These are phyloP conservation scores for Beauveria rudraprayagi DNA, from an alignment of 2,329 filamentous ascomycete genomes.

Conservation along the genomic window DNA sequence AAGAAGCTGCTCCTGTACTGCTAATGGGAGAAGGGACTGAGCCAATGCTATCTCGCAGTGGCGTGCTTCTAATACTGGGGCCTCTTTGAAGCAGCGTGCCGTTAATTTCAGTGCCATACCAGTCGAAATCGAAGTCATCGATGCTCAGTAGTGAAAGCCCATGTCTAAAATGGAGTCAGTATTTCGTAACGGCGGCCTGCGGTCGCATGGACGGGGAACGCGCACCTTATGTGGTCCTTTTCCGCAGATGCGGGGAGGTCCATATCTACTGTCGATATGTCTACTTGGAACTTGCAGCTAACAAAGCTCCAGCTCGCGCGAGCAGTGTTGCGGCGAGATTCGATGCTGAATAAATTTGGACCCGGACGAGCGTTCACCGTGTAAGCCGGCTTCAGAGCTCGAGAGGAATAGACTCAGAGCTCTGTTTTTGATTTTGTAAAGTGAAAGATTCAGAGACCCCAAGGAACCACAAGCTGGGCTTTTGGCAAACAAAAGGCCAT, in stretches of 20 bases:
- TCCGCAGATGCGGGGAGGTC: neutral
- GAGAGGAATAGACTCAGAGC: neutral
- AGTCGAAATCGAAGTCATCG: neutral
- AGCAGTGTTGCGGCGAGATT: neutral
- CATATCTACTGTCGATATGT: neutral
- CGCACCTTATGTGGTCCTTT: conserved; percentile 7
- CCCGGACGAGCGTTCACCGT: neutral
- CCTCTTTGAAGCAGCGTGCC: neutral
- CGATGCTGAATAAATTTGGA: neutral
- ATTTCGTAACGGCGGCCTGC: neutral
- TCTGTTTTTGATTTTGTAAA: neutral
- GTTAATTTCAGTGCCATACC: neutral
- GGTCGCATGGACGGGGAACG: neutral
- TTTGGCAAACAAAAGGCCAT: conserved; percentile 1
- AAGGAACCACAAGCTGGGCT: neutral
- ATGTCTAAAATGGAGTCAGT: neutral
- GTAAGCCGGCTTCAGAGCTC: neutral
- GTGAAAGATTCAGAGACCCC: neutral
- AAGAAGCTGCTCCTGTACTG: neutral
- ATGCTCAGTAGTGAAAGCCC: conserved; percentile 3
- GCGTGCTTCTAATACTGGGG: neutral
- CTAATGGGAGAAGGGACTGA: neutral
- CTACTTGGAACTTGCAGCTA: neutral
- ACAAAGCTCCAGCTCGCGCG: neutral
- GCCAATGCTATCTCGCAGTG: neutral